Evolutionary conservation across 805 yeast species (phyloP), one percentile per base, ranked within the genome.

Genomic region (Hanseniaspora taiwanica): DNA sequence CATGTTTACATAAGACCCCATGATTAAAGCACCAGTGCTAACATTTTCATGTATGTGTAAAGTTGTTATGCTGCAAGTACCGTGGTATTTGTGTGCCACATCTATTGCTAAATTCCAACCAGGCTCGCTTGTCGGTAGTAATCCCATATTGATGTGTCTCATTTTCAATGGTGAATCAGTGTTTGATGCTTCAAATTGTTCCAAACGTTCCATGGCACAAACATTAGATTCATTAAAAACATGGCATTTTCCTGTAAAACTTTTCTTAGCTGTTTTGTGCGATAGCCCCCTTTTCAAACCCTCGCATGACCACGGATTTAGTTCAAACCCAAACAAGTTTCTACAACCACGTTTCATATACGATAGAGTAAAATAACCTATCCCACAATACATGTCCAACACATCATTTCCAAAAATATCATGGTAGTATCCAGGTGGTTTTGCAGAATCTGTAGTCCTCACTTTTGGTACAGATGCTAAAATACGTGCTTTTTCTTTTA

Each of bases 21-120:
- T 24, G 0, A 55, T 60, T 4, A 81, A 52, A 0, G 66, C 68
- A 2, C 49, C 49, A 1, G 60, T 55, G 27, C 68, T 72, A 1
- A 79, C 78, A 49, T 85, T 84, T 48, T 81, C 94, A 54, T 84
- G 95, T 2, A 84, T 69, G 51, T 84, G 95, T 2, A 74, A 49
- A 21, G 58, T 50, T 6, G 62, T 53, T 8, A 47, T 23, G 9
- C 25, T 17, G 9, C 46, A 18, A 8, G 42, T 18, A 23, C 35
- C 16, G 6, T 37, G 18, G 32, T 36, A 40, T 18, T 40, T 39
- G 13, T 29, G 5, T 12, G 49, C 45, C 3, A 67, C 12, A 1
- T 46, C 41, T 17, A 60, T 43, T 0, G 81, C 69, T 1, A 65
- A 52, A 0, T 58, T 55, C 85, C 93, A 83, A 2, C 82, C 66